Conservation (phyloP, 2,329 filamentous ascomycete genomes). For the Rhexocercosporidium sp. region DNA sequence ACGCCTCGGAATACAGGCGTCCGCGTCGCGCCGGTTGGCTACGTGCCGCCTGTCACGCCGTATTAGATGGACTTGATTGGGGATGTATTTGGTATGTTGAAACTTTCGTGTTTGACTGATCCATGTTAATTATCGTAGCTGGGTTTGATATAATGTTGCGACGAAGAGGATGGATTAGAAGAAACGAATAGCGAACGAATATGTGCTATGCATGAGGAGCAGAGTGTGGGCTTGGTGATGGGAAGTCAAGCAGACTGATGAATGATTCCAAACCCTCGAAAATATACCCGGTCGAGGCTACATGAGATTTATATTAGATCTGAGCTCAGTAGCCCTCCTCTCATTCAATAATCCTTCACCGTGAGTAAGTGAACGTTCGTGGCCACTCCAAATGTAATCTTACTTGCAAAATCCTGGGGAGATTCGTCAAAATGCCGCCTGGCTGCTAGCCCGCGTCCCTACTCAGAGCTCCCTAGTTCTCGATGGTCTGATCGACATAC, state of each 20-base stretch:
- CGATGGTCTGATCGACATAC: not conserved
- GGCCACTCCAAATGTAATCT: not conserved
- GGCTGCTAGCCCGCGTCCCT: not conserved
- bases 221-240: no score
- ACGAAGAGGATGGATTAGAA: not conserved
- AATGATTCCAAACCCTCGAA: no score
- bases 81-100: not conserved
- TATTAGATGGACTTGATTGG: not conserved
- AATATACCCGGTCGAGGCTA: no score
- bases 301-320: no score
- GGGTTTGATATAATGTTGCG: no score
- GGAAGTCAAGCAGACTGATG: no score
- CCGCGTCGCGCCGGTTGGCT: not conserved
- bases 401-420: not conserved
- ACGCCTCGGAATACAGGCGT: not conserved
- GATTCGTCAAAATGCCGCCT: not conserved
- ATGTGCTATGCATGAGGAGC: no score
- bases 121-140: no score
- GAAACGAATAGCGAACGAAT: no score
- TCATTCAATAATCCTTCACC: not conserved
- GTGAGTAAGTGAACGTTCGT: not conserved
- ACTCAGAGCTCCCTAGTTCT: not conserved
- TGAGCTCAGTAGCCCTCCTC: no score
- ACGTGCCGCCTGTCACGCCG: conserved; percentile 14
- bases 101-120: no score